These are phyloP conservation scores for Dunaliella salina DNA, from an alignment of 163 green algal species.

Conservation along the genomic window DNA sequence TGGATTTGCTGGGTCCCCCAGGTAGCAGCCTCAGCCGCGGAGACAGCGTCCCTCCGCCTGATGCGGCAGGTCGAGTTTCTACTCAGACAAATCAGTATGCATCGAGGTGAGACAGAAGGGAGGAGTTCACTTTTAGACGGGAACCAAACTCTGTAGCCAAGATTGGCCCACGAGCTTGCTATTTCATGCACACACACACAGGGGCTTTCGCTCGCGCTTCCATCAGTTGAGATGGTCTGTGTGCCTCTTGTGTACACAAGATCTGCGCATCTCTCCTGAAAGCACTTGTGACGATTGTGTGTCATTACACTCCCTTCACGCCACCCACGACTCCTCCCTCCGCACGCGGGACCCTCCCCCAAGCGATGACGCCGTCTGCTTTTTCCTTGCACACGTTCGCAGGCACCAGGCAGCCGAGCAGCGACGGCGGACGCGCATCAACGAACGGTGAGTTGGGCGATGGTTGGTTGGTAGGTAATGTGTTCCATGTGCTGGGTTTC, in stretches of 20 bases:
- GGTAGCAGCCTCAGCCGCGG: background rate
- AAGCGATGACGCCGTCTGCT: background rate
- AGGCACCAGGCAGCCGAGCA: slow-evolving; percentile 62
- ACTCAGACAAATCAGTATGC: background rate
- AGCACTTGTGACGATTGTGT: no score
- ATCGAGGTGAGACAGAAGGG: background rate
- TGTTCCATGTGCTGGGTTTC: no score
- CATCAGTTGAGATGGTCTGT: no score
- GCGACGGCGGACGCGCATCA: slow-evolving; percentile 65
- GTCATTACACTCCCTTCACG: background rate
- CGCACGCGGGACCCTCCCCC: background rate
- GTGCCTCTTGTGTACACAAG: no score
- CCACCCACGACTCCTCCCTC: background rate
- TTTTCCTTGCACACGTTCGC: background rate
- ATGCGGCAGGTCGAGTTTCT: background rate
- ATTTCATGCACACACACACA: background rate
- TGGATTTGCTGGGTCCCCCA: background rate
- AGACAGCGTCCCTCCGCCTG: background rate
- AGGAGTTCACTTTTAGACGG: no score
- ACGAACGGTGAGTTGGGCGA: slow-evolving; percentile 65
- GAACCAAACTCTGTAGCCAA: background rate
- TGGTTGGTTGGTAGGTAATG: background rate
- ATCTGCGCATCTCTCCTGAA: no score
- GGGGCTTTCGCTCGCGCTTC: background rate
- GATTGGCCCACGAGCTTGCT: background rate